Conservation (phyloP, 768 basidiomycete species). For the Tulasnella calospora region DNA sequence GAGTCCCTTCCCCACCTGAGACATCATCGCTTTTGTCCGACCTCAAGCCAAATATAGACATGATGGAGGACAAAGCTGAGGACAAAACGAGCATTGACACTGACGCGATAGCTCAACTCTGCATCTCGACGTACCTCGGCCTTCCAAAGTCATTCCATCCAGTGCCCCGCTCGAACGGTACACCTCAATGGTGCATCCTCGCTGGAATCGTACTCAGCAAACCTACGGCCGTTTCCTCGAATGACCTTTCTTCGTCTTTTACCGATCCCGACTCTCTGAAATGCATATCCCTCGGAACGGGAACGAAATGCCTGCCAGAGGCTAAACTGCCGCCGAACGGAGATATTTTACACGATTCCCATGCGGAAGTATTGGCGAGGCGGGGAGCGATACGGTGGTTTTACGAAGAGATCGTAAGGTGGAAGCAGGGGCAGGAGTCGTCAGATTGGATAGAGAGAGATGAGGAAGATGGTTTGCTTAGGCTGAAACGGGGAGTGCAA, state of each 20-base stretch:
- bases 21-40: neutral
- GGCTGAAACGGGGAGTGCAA: slow-evolving; percentile 37
- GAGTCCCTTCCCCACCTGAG: neutral
- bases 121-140: slow-evolving; percentile 29
- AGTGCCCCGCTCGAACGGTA: slow-evolving; percentile 31
- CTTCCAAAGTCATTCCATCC: slow-evolving; percentile 36
- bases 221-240: neutral
- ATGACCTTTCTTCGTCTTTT: neutral
- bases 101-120: slow-evolving; percentile 31
- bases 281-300: slow-evolving; percentile 65
- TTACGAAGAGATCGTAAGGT: slow-evolving; percentile 54
- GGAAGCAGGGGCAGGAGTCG: slow-evolving; percentile 23
- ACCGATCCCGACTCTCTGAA: neutral
- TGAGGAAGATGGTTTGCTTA: slow-evolving; percentile 25
- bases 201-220: slow-evolving; percentile 35
- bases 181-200: slow-evolving; percentile 39
- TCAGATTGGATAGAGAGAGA: slow-evolving; percentile 35
- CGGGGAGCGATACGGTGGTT: slow-evolving; percentile 76
- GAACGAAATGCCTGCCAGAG: slow-evolving; percentile 78
- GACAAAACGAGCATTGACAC: neutral
- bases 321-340: slow-evolving; percentile 58
- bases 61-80: neutral
- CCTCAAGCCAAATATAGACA: neutral
- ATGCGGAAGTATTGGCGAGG: slow-evolving; percentile 88
- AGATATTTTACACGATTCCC: slow-evolving; percentile 80